Evolutionary conservation across 2,329 filamentous ascomycete genomes (phyloP).

Genomic region (Penicillium sp.): DNA sequence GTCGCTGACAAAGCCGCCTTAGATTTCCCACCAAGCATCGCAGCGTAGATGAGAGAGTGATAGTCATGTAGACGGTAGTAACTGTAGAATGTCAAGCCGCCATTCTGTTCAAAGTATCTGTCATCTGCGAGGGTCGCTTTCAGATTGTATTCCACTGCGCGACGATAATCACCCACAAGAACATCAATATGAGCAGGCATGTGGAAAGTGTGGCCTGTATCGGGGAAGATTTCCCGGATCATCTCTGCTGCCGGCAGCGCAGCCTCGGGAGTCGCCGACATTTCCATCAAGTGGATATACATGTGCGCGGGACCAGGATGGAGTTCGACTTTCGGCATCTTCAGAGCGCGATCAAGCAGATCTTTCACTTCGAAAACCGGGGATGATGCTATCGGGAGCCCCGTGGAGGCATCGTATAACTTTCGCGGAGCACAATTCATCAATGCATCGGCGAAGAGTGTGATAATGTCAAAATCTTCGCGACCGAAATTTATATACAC

Average conservation of each 20-base stretch:
- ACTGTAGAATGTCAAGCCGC: constrained; percentile 68
- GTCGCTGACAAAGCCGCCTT: constrained; percentile 62
- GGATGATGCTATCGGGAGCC: constrained; percentile 40
- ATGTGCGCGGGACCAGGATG: constrained; percentile 72
- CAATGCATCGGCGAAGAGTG: constrained; percentile 62
- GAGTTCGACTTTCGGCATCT: constrained; percentile 45
- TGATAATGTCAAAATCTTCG: constrained; percentile 60
- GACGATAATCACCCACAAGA: constrained; percentile 68
- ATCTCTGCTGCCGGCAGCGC: constrained; percentile 61
- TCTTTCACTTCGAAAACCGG: constrained; percentile 57
- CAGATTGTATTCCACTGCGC: constrained; percentile 65
- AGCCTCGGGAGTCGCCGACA: constrained; percentile 64
- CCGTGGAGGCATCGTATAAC: constrained; percentile 60
- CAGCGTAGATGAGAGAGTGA: constrained; percentile 72
- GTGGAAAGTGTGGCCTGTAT: constrained; percentile 68
- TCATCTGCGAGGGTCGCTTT: constrained; percentile 67
- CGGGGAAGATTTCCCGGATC: constrained; percentile 64
- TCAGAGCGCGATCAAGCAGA: constrained; percentile 60
- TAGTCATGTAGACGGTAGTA: constrained; percentile 72
- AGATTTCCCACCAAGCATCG: constrained; percentile 71
- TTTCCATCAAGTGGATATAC: constrained; percentile 75
- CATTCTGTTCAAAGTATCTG: constrained; percentile 59
- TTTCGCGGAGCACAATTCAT: constrained; percentile 66
- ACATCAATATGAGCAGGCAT: constrained; percentile 78
- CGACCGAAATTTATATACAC: constrained; percentile 18